Conservation (phyloP, 257 asterid species). For the Petrea volubilis region DNA sequence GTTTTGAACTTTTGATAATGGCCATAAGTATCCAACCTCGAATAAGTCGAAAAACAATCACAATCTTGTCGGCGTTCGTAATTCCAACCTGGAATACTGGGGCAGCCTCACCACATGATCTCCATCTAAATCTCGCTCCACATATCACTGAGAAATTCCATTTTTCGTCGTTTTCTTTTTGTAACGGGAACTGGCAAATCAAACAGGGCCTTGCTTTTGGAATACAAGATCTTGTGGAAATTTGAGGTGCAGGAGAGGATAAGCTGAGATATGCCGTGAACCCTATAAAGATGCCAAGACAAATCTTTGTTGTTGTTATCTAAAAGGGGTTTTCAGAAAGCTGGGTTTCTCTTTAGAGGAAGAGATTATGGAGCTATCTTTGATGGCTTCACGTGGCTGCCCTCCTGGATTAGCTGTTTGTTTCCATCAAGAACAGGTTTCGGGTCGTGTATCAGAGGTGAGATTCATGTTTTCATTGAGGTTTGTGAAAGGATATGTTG, state of each 20-base stretch:
- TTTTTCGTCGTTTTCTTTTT: background rate
- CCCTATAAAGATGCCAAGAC: background rate
- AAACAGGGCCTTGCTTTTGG: slow-evolving; percentile 28
- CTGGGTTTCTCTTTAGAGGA: slow-evolving; percentile 23
- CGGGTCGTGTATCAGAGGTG: slow-evolving; percentile 47
- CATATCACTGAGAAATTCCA: background rate
- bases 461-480: background rate
- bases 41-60: background rate
- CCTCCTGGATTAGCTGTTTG: slow-evolving; percentile 42
- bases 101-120: slow-evolving; percentile 38
- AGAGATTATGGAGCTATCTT: slow-evolving; percentile 55
- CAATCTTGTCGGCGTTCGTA: slow-evolving; percentile 26
- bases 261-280: background rate
- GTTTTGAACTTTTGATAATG: background rate
- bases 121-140: slow-evolving; percentile 24
- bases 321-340: slow-evolving; percentile 18
- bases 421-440: slow-evolving; percentile 44
- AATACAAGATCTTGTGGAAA: slow-evolving; percentile 35
- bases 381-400: slow-evolving; percentile 74
- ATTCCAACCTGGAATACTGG: slow-evolving; percentile 34
- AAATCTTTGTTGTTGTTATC: slow-evolving; percentile 22
- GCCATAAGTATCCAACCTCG: slow-evolving; percentile 15
- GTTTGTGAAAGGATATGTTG: background rate
- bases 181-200: slow-evolving; percentile 4
- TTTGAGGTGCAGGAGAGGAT: slow-evolving; percentile 41